These are phyloP conservation scores for Nigrograna mackinnonii DNA, from an alignment of 2,329 filamentous ascomycete genomes.

Conservation along the genomic window DNA sequence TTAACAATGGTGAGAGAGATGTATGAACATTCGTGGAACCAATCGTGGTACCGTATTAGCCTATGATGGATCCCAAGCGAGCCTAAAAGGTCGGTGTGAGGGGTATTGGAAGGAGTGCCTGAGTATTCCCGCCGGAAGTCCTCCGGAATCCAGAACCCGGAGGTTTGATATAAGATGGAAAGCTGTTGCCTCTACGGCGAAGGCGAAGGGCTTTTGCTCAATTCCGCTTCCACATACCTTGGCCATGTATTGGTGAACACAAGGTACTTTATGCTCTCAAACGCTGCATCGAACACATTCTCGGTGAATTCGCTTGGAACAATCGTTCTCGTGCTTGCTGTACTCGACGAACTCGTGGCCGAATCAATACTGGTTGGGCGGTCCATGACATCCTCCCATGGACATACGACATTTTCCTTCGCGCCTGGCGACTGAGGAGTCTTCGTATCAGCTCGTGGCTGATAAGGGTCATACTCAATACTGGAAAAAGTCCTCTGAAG, in stretches of 20 bases:
- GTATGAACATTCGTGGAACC: conserved; percentile 8
- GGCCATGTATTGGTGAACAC: conserved; percentile 44
- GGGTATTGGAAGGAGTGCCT: conserved; percentile 4
- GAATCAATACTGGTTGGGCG: conserved; percentile 36
- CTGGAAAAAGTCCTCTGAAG: conserved; percentile 33
- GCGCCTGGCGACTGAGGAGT: conserved; percentile 22
- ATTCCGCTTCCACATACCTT: conserved; percentile 36
- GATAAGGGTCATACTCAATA: conserved; percentile 41
- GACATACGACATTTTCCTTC: conserved; percentile 40
- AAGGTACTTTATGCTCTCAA: conserved; percentile 42
- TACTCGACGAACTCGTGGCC: conserved; percentile 20
- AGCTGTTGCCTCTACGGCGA: conserved; percentile 2
- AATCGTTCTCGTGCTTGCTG: conserved; percentile 24
- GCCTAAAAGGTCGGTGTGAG: conserved; percentile 8
- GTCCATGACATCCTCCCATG: conserved; percentile 39
- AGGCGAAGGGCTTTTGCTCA: conserved; percentile 22
- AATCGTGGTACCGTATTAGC: conserved; percentile 13
- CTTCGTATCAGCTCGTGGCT: conserved; percentile 26
- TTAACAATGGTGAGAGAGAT: too few relatives aligned
- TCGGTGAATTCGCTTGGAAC: conserved; percentile 40
- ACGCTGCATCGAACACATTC: conserved; percentile 37
- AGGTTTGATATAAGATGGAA: conserved; percentile 4
- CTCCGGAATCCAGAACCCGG: neutral
- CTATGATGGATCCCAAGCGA: conserved; percentile 7
- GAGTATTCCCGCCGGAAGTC: conserved; percentile 5